phyloP scores from a whole-genome alignment of 75 land plant species.

The Adiantum capillusveneris region DNA sequence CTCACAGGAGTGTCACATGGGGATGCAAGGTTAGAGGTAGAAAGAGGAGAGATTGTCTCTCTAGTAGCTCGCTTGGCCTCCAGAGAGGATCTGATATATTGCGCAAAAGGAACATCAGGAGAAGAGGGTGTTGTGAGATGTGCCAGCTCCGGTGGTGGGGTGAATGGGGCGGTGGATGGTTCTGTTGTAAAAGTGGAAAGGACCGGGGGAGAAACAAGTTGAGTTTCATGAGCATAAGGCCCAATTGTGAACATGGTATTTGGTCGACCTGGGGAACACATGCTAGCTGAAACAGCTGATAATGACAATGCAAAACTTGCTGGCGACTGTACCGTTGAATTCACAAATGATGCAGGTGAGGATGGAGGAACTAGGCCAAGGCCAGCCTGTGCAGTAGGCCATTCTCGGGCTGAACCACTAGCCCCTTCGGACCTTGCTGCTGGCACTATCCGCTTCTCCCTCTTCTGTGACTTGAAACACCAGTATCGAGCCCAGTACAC shows the following conservation, averaged over 20 bases:
- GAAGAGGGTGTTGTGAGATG: slow-evolving; percentile 90
- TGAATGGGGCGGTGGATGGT: slow-evolving; percentile 91
- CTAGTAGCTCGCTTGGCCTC: slow-evolving; percentile 35
- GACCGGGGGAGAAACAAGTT: slow-evolving; percentile 77
- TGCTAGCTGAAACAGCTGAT: slow-evolving; percentile 39
- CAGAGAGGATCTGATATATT: slow-evolving; percentile 57
- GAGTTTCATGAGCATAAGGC: slow-evolving; percentile 80
- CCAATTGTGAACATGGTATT: slow-evolving; percentile 65
- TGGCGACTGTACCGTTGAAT: slow-evolving; percentile 63
- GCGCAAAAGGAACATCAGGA: slow-evolving; percentile 97
- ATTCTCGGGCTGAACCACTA: slow-evolving; percentile 19
- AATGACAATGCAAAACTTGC: slow-evolving; percentile 38
- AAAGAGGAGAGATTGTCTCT: slow-evolving; percentile 24
- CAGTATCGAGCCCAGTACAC: no score
- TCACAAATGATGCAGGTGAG: slow-evolving; percentile 76
- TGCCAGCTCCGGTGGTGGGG: slow-evolving; percentile 87
- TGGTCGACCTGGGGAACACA: slow-evolving; percentile 46
- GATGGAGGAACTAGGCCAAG: slow-evolving; percentile 64
- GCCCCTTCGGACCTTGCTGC: slow-evolving; percentile 53
- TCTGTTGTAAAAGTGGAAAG: slow-evolving; percentile 80
- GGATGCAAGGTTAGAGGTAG: slow-evolving; percentile 40
- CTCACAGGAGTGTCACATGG: slow-evolving; percentile 52
- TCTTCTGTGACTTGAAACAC: no score
- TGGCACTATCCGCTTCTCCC: slow-evolving; percentile 43
- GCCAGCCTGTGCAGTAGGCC: slow-evolving; percentile 23